Conservation (phyloP, 176 grass and related monocot species). For the Oropetium thomaeum region DNA sequence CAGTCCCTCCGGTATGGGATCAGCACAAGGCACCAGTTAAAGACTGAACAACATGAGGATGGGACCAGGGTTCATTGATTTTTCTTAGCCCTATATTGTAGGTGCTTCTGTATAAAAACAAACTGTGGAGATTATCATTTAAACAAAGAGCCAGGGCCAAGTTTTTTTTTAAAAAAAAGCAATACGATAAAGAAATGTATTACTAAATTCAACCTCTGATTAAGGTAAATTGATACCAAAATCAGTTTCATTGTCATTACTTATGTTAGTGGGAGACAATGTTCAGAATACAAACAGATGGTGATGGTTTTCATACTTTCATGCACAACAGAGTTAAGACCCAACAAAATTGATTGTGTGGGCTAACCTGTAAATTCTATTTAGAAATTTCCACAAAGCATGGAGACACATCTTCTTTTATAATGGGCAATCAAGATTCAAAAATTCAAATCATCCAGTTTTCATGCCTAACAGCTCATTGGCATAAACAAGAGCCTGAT, state of each 20-base stretch:
- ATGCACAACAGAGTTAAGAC: neutral
- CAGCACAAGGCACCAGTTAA: no score
- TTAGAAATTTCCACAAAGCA: neutral
- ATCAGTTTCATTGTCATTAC: neutral
- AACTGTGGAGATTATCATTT: no score
- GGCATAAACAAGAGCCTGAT: neutral
- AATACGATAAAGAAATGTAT: neutral
- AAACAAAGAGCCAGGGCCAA: no score
- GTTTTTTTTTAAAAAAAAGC: no score
- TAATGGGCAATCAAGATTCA: neutral
- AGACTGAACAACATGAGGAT: no score
- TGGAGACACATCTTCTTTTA: neutral
- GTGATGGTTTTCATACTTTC: neutral
- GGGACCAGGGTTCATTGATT: no score
- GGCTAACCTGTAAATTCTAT: neutral
- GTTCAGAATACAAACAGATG: neutral
- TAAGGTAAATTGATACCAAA: neutral
- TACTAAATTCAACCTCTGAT: neutral
- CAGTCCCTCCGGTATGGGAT: no score
- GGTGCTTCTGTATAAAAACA: no score
- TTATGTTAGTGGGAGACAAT: constrained; percentile 6
- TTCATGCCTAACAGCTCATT: neutral
- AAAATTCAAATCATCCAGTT: neutral
- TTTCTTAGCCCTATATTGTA: no score
- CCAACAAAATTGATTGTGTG: neutral